A percentile compares a stretch with the other conserved stretches of the same genome.
phyloP scores from a whole-genome alignment of 108 stramenopile genomes.

The Epithemia pelagica region DNA sequence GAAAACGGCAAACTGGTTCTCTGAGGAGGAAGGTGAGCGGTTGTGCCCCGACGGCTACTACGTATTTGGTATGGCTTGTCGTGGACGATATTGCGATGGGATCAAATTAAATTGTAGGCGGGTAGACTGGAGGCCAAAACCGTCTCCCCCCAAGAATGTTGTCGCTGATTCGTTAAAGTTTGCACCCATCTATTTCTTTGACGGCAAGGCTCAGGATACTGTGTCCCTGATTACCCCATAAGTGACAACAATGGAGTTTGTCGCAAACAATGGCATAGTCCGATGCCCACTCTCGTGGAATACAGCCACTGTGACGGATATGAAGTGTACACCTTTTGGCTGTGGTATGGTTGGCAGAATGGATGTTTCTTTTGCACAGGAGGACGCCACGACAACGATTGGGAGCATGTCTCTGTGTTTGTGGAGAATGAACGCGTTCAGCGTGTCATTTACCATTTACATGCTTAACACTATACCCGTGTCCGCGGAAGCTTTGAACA shows the following conservation, averaged over 20 bases:
- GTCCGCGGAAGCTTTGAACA: background rate
- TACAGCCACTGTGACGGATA: background rate
- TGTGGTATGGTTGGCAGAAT: background rate
- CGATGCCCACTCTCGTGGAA: background rate
- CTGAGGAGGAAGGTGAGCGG: background rate
- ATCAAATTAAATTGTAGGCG: background rate
- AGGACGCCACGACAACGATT: background rate
- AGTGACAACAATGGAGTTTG: background rate
- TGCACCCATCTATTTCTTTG: background rate
- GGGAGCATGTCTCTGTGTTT: background rate
- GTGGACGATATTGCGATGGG: background rate
- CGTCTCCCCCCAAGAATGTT: background rate
- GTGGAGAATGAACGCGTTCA: background rate
- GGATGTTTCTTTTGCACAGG: background rate
- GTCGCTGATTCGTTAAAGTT: background rate
- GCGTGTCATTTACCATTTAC: background rate
- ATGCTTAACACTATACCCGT: background rate
- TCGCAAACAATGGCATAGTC: background rate
- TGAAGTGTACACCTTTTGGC: background rate
- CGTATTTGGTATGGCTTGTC: background rate
- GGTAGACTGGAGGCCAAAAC: background rate
- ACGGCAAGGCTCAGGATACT: background rate
- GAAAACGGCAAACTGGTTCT: background rate
- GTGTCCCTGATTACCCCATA: background rate
- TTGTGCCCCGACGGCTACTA: background rate